A percentile compares a stretch with the other conserved stretches of the same genome.
Conservation (phyloP, 257 asterid species). For the Solanum chilense region DNA sequence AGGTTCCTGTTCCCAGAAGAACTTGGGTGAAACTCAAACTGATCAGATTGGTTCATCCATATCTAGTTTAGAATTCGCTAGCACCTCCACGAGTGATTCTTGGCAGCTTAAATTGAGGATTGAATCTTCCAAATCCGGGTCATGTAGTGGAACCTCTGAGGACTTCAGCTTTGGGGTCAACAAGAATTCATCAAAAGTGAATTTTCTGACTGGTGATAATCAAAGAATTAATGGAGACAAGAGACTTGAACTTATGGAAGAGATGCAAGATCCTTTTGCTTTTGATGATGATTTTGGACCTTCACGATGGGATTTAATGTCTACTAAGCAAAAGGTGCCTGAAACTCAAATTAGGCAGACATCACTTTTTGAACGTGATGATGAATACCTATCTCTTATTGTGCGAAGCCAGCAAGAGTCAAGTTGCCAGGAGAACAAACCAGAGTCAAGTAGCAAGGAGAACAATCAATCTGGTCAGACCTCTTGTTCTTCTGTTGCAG, state of each 20-base stretch:
- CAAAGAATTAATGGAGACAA: conserved; percentile 5
- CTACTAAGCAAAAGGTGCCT: conserved; percentile 28
- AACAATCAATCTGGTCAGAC: conserved; percentile 18
- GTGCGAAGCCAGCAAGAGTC: conserved; percentile 36
- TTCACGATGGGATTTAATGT: conserved; percentile 70
- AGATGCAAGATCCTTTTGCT: conserved; percentile 70
- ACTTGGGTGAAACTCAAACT: conserved; percentile 19
- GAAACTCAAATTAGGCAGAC: conserved; percentile 20
- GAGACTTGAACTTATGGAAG: conserved; percentile 24
- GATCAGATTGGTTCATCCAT: conserved; percentile 16
- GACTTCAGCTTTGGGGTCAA: conserved; percentile 13
- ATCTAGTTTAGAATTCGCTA: conserved; percentile 23
- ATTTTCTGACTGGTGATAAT: conserved; percentile 13
- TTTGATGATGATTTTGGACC: conserved; percentile 59
- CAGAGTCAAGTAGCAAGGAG: conserved; percentile 25
- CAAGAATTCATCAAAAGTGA: conserved; percentile 16
- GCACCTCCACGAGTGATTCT: conserved; percentile 24
- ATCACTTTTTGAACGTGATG: conserved; percentile 8
- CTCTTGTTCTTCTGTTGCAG: conserved; percentile 38
- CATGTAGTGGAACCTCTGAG: conserved; percentile 43
- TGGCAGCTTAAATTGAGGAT: conserved; percentile 43
- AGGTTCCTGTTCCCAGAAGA: conserved; percentile 26
- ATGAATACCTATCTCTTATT: conserved; percentile 10
- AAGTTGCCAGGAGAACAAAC: conserved; percentile 13
- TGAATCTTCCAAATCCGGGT: conserved; percentile 40